Base-by-base conservation (phyloP, 169 alveolate genomes). In the Plasmodium vinckei region DNA sequence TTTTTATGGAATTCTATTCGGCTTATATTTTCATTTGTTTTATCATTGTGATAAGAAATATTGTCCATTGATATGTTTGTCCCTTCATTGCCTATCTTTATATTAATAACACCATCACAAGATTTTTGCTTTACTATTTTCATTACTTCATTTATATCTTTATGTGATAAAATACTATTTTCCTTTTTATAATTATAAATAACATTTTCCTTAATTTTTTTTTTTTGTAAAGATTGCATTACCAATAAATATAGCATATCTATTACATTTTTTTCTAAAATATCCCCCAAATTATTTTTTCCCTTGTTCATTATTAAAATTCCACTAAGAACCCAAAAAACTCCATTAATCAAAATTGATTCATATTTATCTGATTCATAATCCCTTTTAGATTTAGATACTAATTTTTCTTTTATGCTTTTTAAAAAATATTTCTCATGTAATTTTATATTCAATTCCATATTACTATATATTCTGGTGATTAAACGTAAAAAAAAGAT, bases 261-360 rank as follows among this genome's bases (percentile, higher is more conserved):
- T 77, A 77, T 77, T 63, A 77, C 23, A 2, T 77, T 64, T 46
- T 68, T 64, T 19, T 25, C 68, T 53, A 77, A 47, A n/a, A 77
- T 46, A 44, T 77, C 88, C 2, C 65, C 57, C 21, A 77, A 56
- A 42, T 13, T 15, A 42, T 42, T 65, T 53, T 69, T 77, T 5
- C 65, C 53, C 19, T 77, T 77, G 47, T 68, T 77, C 21, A 77
- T 25, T 13, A 77, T 49, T 10, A 27, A 49, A 57, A 77, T 63
- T 12, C 79, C 77, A 46, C 88, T 77, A 19, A 77, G 56, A 49
- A 77, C 79, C 88, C 88, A 77, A 77, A 77, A 77, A 39, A 77
- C 53, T 17, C 69, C 88, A 63, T 68, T 77, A 15, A 77, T 25
- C 25, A 77, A 77, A 33, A 77, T 17, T 54, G 88, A 77, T 51